phyloP scores from a whole-genome alignment of 2,329 filamentous ascomycete genomes.

The Onygena corvina region DNA sequence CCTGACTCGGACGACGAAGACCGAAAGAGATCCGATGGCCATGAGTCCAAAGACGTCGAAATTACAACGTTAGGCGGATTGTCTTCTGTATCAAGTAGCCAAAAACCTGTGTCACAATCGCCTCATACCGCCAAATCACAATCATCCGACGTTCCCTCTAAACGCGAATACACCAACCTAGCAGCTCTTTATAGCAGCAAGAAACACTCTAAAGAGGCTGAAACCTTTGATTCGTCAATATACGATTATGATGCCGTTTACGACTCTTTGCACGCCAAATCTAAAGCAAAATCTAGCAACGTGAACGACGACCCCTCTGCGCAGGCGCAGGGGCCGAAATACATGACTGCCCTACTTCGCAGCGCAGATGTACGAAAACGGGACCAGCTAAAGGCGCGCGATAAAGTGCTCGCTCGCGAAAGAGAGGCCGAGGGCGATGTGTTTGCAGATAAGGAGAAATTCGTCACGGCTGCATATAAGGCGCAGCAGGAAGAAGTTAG shows the following conservation, averaged over 20 bases:
- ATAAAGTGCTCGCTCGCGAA: conserved; percentile 49
- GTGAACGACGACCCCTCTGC: conserved; percentile 14
- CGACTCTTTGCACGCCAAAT: conserved; percentile 36
- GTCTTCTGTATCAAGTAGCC: background rate
- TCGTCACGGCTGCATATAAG: conserved; percentile 55
- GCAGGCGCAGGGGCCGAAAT: conserved; percentile 39
- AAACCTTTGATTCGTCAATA: conserved; percentile 36
- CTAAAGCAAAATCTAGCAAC: conserved; percentile 20
- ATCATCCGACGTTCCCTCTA: conserved; percentile 7
- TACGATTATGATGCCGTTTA: conserved; percentile 42
- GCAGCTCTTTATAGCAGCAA: conserved; percentile 36
- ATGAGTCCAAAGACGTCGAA: conserved; percentile 19
- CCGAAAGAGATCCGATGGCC: conserved; percentile 5
- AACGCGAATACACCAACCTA: conserved; percentile 31
- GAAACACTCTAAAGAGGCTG: conserved; percentile 34
- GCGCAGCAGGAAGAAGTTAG: conserved; percentile 50
- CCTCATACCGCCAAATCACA: conserved; percentile 6
- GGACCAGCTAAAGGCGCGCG: conserved; percentile 49
- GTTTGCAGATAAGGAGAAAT: conserved; percentile 55
- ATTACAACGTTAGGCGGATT: conserved; percentile 32
- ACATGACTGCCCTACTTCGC: conserved; percentile 48
- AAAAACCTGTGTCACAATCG: background rate
- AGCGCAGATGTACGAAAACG: conserved; percentile 52
- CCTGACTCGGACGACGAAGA: conserved; percentile 27
- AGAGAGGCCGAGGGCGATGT: conserved; percentile 55